Evolutionary conservation across 1,139 yeast species (phyloP).

Genomic region (Candida albicans): DNA sequence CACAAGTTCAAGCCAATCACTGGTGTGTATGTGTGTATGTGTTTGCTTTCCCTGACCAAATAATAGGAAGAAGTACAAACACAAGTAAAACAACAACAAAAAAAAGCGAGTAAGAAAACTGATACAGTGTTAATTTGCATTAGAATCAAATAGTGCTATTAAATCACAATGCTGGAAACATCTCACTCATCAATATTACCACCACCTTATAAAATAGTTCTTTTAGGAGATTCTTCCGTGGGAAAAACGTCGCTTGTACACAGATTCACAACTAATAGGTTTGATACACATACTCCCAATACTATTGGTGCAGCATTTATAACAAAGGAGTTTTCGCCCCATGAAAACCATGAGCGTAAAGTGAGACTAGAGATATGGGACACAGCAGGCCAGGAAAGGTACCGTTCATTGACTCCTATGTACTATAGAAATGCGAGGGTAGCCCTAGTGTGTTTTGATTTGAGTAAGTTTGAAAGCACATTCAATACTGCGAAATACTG

Average conservation of each 20-base stretch:
- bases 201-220: constrained; percentile 40
- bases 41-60: no score
- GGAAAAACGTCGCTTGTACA: constrained; percentile 49
- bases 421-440: constrained; percentile 47
- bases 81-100: no score
- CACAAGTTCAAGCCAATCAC: no score
- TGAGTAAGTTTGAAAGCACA: constrained; percentile 32
- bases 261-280: constrained; percentile 38
- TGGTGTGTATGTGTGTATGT: no score
- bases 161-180: not conserved
- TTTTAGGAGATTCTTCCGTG: constrained; percentile 49
- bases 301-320: constrained; percentile 54
- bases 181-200: constrained; percentile 6
- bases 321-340: constrained; percentile 33
- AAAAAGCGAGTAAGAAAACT: no score
- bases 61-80: no score
- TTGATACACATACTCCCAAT: constrained; percentile 40
- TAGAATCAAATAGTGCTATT: not conserved
- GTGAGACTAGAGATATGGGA: constrained; percentile 51
- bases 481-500: constrained; percentile 44
- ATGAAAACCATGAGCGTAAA: constrained; percentile 15
- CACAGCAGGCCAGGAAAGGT: constrained; percentile 54
- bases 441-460: constrained; percentile 43
- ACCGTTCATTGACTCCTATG: constrained; percentile 50
- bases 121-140: not conserved